These are phyloP conservation scores for Rhodocollybia butyracea DNA, from an alignment of 768 basidiomycete genomes.

Conservation along the genomic window DNA sequence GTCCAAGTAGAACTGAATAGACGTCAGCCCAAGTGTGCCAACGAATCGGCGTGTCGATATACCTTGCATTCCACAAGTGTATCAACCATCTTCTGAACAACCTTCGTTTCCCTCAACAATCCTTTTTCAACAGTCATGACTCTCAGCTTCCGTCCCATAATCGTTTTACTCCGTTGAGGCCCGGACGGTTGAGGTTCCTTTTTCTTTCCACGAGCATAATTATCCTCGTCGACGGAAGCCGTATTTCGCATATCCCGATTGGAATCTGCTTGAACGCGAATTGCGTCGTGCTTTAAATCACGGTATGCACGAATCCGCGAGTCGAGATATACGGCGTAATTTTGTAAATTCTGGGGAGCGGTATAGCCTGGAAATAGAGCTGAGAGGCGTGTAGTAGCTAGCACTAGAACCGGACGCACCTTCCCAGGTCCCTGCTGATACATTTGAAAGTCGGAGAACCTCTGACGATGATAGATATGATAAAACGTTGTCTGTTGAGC, in stretches of 20 bases:
- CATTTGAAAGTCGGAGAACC: slow-evolving; percentile 76
- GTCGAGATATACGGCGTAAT: slow-evolving; percentile 89
- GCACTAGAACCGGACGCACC: slow-evolving; percentile 41
- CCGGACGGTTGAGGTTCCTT: slow-evolving; percentile 29
- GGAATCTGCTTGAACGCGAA: slow-evolving; percentile 89
- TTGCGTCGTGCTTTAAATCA: slow-evolving; percentile 91
- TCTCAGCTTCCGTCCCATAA: slow-evolving; percentile 80
- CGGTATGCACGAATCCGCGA: slow-evolving; percentile 83
- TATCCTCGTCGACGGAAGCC: slow-evolving; percentile 58
- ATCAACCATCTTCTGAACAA: slow-evolving; percentile 89
- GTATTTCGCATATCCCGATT: slow-evolving; percentile 83
- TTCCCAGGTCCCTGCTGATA: slow-evolving; percentile 84
- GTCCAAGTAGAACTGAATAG: slow-evolving; percentile 87
- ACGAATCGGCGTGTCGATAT: slow-evolving; percentile 28
- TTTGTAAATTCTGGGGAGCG: slow-evolving; percentile 80
- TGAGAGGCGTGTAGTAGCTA: not conserved
- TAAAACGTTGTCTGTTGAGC: slow-evolving; percentile 92
- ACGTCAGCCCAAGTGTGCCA: slow-evolving; percentile 3
- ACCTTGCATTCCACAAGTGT: slow-evolving; percentile 85
- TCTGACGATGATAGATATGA: slow-evolving; percentile 79
- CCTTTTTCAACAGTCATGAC: slow-evolving; percentile 96
- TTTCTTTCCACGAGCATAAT: slow-evolving; percentile 28
- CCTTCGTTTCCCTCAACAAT: slow-evolving; percentile 84
- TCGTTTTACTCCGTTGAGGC: slow-evolving; percentile 67
- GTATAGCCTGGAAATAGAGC: slow-evolving; percentile 59